phyloP scores from a whole-genome alignment of 371 early-diverging fungal species.

The Lichtheimia ramosa region DNA sequence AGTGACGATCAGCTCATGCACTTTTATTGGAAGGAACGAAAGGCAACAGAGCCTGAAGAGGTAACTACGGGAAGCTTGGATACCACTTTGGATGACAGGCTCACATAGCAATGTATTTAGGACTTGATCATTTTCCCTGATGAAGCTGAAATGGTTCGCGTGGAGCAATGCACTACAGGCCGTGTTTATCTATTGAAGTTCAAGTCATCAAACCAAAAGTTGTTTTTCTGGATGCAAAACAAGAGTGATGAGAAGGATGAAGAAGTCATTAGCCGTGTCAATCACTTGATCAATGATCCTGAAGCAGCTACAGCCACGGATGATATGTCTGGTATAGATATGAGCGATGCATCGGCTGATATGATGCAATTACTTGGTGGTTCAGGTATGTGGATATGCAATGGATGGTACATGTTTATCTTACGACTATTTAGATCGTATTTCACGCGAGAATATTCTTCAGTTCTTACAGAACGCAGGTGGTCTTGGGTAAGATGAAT shows the following conservation, averaged over 20 bases:
- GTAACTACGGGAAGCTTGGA: slow-evolving; percentile 27
- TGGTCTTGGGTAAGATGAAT: slow-evolving; percentile 34
- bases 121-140: slow-evolving; percentile 80
- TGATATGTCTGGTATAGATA: slow-evolving; percentile 15
- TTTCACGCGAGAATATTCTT: slow-evolving; percentile 44
- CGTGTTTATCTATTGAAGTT: slow-evolving; percentile 78
- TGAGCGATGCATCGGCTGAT: slow-evolving; percentile 28
- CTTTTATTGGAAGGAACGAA: slow-evolving; percentile 77
- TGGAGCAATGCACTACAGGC: slow-evolving; percentile 68
- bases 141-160: slow-evolving; percentile 71
- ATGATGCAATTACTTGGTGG: slow-evolving; percentile 37
- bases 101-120: slow-evolving; percentile 14
- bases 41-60: slow-evolving; percentile 49
- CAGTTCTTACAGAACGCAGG: slow-evolving; percentile 47
- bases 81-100: slow-evolving; percentile 2
- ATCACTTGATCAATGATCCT: slow-evolving; percentile 63
- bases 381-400: slow-evolving; percentile 8
- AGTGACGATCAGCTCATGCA: slow-evolving; percentile 72
- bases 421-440: neutral
- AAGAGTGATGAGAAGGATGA: slow-evolving; percentile 58
- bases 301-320: slow-evolving; percentile 29
- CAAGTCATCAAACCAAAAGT: slow-evolving; percentile 69
- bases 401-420: neutral
- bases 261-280: slow-evolving; percentile 51
- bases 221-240: slow-evolving; percentile 86